Evolutionary conservation across 1,139 yeast species (phyloP).

Genomic region (Yamadazyma spencermartinsiae): DNA sequence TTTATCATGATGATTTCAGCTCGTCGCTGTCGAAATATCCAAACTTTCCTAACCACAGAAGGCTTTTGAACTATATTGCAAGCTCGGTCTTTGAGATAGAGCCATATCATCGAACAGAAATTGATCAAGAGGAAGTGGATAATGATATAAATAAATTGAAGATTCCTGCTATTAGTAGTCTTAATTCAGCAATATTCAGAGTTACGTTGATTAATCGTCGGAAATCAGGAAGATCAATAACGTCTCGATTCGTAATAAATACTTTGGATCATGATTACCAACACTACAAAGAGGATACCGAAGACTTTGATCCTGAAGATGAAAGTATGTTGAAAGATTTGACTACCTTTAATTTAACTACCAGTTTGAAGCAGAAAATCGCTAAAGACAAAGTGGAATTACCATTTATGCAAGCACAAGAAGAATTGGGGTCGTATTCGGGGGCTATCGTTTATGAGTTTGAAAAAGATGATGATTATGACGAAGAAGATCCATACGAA

Average conservation of each 20-base stretch:
- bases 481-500: constrained; percentile 96
- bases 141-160: constrained; percentile 39
- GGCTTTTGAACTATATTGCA: constrained; percentile 64
- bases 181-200: constrained; percentile 49
- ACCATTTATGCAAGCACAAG: constrained; percentile 88
- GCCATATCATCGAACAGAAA: constrained; percentile 33
- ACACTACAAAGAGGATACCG: constrained; percentile 27
- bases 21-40: constrained; percentile 9
- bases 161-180: constrained; percentile 44
- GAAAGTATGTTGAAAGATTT: constrained; percentile 61
- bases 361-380: constrained; percentile 68
- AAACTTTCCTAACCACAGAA: constrained; percentile 53
- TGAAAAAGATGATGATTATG: constrained; percentile 84
- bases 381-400: constrained; percentile 85
- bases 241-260: constrained; percentile 56
- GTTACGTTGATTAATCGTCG: constrained; percentile 66
- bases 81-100: constrained; percentile 64
- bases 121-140: constrained; percentile 50
- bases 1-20: constrained; percentile 53
- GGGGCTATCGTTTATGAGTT: constrained; percentile 91
- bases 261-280: constrained; percentile 51
- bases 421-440: constrained; percentile 69
- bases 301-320: constrained; percentile 30
- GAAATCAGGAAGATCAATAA: constrained; percentile 78
- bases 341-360: constrained; percentile 83